Evolutionary conservation across 1,139 yeast genomes (phyloP).

Genomic region (Kazachstania sp.): DNA sequence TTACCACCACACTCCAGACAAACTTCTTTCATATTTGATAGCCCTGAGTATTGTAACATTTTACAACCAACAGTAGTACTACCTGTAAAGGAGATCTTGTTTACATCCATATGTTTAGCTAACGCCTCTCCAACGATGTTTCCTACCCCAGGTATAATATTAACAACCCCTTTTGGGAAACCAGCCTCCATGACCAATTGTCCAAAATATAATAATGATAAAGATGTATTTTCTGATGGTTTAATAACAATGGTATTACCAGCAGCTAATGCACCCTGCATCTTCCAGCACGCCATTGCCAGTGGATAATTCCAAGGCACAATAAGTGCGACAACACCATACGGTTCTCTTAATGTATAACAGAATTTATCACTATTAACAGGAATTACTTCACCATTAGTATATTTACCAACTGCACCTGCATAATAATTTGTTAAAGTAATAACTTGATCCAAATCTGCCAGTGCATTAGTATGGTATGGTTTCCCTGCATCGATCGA

Average conservation of each 20-base stretch:
- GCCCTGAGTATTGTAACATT: slow-evolving; percentile 51
- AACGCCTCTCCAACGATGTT: slow-evolving; percentile 50
- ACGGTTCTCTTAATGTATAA: slow-evolving; percentile 74
- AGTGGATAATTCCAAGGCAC: slow-evolving; percentile 74
- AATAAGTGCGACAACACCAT: slow-evolving; percentile 70
- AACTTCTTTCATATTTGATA: slow-evolving; percentile 56
- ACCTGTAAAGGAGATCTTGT: slow-evolving; percentile 63
- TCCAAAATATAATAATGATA: slow-evolving; percentile 49
- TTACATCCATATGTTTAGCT: slow-evolving; percentile 47
- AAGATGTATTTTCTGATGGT: slow-evolving; percentile 60
- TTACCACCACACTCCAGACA: slow-evolving; percentile 94
- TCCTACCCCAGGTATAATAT: slow-evolving; percentile 51
- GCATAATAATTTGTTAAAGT: slow-evolving; percentile 63
- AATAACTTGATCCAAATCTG: slow-evolving; percentile 55
- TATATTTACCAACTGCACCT: slow-evolving; percentile 80
- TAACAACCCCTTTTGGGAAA: slow-evolving; percentile 64
- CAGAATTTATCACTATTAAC: slow-evolving; percentile 55
- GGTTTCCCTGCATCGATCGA: slow-evolving; percentile 64
- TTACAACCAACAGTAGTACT: slow-evolving; percentile 50
- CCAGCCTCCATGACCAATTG: slow-evolving; percentile 53
- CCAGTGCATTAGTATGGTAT: slow-evolving; percentile 41
- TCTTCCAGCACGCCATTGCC: slow-evolving; percentile 64
- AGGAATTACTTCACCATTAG: slow-evolving; percentile 65
- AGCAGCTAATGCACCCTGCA: slow-evolving; percentile 62
- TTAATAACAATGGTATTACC: slow-evolving; percentile 62